Evolutionary conservation across 2,329 filamentous ascomycete species (phyloP), one percentile per base, ranked within the genome.

Genomic region (Neofusicoccum umdonicola): DNA sequence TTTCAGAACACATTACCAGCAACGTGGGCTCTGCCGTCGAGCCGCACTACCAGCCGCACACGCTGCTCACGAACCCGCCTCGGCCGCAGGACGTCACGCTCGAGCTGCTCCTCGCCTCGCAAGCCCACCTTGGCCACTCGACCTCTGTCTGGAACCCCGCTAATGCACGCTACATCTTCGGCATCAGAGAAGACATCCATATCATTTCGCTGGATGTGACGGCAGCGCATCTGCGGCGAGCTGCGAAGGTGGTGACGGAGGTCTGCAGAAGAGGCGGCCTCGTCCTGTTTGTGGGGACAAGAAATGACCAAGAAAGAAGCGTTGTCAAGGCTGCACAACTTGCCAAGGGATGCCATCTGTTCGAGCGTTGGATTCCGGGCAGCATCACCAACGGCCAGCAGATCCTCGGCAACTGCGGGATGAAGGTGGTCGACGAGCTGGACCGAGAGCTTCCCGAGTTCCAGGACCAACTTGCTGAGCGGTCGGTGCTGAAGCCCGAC

Each of bases 161-260:
- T 61, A 99, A 98, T 81, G 89, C 93, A 68, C 87, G 91, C 69
- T 98, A 98, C 80, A 98, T 99, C 76, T 93, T 91, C 76, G 95
- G 95, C 71, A 87, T 96, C 67, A 86, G 95, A 50, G 86, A 95
- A 70, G 92, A 90, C 15, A 89, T 96, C 67, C 94, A 97, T 80
- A 93, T 99, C 76, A 97, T 99, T 77, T 90, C 90, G 9, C 88
- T 98, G 3, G 95, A 99, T 76, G 85, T 88, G 66, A 98, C 91
- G 37, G 92, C 93, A 13, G 90, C 93, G 15, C 90, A 98, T 78
- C 85, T 99, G 63, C 88, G 94, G n/a, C 88, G 95, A 58, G 93
- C 95, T 4, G 92, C 93, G n/a, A 91, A 93, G 71, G 88, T 99
- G 3, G 92, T 98, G 1, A 88, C 93, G 73, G 92, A 93, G 73